phyloP scores from a whole-genome alignment of 805 yeast species.

The Nakazawaea peltata region DNA sequence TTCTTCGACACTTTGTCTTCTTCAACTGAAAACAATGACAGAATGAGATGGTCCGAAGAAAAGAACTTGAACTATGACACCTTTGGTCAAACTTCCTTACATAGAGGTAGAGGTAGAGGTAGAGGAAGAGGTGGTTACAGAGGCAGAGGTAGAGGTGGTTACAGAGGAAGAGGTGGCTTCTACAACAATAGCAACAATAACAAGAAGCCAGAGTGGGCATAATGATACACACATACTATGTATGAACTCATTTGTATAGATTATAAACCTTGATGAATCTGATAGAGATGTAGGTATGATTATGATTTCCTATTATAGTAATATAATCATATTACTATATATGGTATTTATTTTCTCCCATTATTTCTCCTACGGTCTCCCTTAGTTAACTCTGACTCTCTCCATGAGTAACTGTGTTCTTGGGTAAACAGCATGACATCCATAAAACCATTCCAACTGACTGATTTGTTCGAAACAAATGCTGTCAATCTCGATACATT shows the following conservation, averaged over 20 bases:
- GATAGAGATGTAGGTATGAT: too few species aligned
- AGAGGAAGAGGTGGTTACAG: slow-evolving; percentile 30
- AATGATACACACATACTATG: neutral
- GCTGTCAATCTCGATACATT: slow-evolving; percentile 78
- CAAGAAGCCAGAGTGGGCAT: slow-evolving; percentile 14
- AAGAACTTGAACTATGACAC: slow-evolving; percentile 71
- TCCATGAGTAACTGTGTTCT: too few species aligned
- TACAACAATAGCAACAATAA: slow-evolving; percentile 2
- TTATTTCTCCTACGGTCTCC: too few species aligned
- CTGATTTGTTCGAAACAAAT: slow-evolving; percentile 69
- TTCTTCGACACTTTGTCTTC: slow-evolving; percentile 85
- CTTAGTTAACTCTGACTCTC: too few species aligned
- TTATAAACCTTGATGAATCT: too few species aligned
- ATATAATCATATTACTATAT: too few species aligned
- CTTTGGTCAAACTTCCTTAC: slow-evolving; percentile 63
- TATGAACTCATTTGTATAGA: neutral
- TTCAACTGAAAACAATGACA: slow-evolving; percentile 37
- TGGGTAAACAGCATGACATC: slow-evolving; percentile 85
- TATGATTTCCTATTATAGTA: too few species aligned
- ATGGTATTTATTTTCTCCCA: too few species aligned
- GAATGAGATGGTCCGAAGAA: slow-evolving; percentile 66
- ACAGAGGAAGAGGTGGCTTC: slow-evolving; percentile 12
- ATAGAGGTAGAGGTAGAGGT: slow-evolving; percentile 38
- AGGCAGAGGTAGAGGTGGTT: slow-evolving; percentile 15
- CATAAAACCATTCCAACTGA: slow-evolving; percentile 77